Evolutionary conservation across 192 early-diverging fungal genomes (phyloP), one percentile per base, ranked within the genome.

Genomic region (Thamnidium elegans): DNA sequence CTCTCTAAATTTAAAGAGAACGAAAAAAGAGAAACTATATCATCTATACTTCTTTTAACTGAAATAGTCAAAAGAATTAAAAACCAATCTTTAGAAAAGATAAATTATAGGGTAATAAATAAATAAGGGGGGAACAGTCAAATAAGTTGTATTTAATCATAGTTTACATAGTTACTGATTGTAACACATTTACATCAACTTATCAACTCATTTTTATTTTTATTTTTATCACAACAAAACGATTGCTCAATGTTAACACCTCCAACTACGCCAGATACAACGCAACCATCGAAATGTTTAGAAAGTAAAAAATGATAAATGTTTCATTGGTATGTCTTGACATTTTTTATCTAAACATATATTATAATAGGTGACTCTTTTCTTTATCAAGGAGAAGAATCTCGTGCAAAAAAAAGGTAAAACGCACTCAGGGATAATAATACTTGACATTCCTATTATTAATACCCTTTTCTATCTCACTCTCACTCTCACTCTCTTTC

Each of bases 161-260:
- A 56, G 55, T 56, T 56, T 39, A 19, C 19, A 56, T 39, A 56
- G 55, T 36, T 56, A 15, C 19, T 10, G 10, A 56, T 56, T 17
- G 55, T 56, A 36, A 56, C 34, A 56, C 55, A 56, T 56, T 34
- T 56, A 36, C 30, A 56, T n/a, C 55, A 56, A 36, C 32, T 56
- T 56, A 34, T 56, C 17, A 56, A 56, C 7, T 39, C 55, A 56
- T 17, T 56, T 10, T 31, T 56, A 19, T 10, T 34, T 10, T 9
- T 19, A 39, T 56, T 56, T 36, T 34, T 19, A 39, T 34, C 34
- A n/a, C n/a, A 56, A 17, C 31, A 56, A 10, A 19, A 32, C 17
- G 14, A 21, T 31, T 55, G 15, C 5, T 4, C 34, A 19, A 11
- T 56, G 4, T 17, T 56, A 34, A 56, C 55, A 17, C 55, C 55